Percentiles rank a stretch among this genome's conserved stretches.
Evolutionary conservation across 2,329 filamentous ascomycete species (phyloP).

Genomic region (Diplodia seriata): DNA sequence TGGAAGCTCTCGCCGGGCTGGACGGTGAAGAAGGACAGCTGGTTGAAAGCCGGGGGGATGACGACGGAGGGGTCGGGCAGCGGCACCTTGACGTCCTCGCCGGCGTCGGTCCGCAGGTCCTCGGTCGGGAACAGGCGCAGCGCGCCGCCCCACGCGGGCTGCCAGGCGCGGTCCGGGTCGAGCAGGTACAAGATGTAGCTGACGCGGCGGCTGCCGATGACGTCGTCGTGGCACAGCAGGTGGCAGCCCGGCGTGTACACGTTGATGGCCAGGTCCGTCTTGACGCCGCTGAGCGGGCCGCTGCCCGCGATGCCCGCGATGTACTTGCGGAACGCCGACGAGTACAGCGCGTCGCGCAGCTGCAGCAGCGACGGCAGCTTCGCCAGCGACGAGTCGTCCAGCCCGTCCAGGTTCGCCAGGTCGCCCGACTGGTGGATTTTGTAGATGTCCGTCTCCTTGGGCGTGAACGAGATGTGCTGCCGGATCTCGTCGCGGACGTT

Average conservation of each 20-base stretch:
- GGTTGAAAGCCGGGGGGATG: conserved; percentile 95
- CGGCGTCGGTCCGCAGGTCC: conserved; percentile 69
- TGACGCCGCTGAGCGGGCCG: conserved; percentile 85
- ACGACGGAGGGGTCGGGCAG: conserved; percentile 77
- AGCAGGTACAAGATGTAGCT: conserved; percentile 98
- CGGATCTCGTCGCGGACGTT: conserved; percentile 87
- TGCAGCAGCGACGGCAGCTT: conserved; percentile 88
- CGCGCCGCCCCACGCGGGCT: conserved; percentile 90
- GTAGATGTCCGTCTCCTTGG: conserved; percentile 99
- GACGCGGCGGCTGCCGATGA: conserved; percentile 93
- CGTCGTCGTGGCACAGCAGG: conserved; percentile 95
- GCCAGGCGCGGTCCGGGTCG: conserved; percentile 89
- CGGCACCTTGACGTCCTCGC: conserved; percentile 79
- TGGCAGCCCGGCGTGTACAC: conserved; percentile 97
- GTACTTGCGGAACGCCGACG: conserved; percentile 85
- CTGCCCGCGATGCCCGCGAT: conserved; percentile 84
- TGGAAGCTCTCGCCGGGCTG: conserved; percentile 99
- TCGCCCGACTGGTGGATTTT: conserved; percentile 99
- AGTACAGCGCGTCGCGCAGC: conserved; percentile 95
- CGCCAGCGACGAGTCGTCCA: conserved; percentile 83
- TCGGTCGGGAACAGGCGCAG: conserved; percentile 82
- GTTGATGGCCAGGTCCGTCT: conserved; percentile 99
- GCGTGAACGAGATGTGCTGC: conserved; percentile 90
- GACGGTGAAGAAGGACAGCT: conserved; percentile 97
- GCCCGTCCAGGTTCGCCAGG: conserved; percentile 92